Evolutionary conservation across 2,329 filamentous ascomycete species (phyloP).

Genomic region (Hypoxylon sp.): DNA sequence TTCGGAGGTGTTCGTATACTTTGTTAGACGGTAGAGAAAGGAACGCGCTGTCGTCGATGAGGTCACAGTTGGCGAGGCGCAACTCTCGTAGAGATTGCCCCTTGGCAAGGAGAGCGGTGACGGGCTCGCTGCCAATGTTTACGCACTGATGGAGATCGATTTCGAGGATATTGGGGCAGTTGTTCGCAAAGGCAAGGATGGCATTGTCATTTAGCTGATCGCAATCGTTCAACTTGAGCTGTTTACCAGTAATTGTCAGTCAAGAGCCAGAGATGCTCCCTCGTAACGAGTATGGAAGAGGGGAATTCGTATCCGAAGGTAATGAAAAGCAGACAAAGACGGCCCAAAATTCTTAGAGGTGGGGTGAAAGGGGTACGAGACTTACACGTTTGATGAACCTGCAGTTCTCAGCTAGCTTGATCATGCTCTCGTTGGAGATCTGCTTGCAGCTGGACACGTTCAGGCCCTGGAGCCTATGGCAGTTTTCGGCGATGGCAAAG

Average conservation of each 20-base stretch:
- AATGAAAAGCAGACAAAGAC: background rate
- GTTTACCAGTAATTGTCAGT: slow-evolving; percentile 9
- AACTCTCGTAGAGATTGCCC: slow-evolving; percentile 89
- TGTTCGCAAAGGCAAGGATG: slow-evolving; percentile 82
- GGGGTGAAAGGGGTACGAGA: slow-evolving; percentile 33
- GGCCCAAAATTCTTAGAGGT: background rate
- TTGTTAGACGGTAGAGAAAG: slow-evolving; percentile 73
- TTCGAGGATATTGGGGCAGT: slow-evolving; percentile 93
- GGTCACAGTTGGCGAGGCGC: slow-evolving; percentile 82
- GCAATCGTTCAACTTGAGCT: slow-evolving; percentile 96
- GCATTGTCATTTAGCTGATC: slow-evolving; percentile 82
- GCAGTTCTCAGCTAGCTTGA: slow-evolving; percentile 81
- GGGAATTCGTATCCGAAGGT: slow-evolving; percentile 11
- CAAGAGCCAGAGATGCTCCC: background rate
- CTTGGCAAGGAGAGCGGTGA: slow-evolving; percentile 80
- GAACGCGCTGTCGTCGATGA: slow-evolving; percentile 90
- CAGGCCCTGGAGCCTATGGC: slow-evolving; percentile 84
- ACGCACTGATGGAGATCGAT: slow-evolving; percentile 92
- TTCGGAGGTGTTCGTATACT: slow-evolving; percentile 86
- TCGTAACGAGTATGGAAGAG: slow-evolving; percentile 11
- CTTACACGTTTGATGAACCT: slow-evolving; percentile 84
- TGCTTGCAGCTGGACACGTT: slow-evolving; percentile 89
- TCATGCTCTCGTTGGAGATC: slow-evolving; percentile 86
- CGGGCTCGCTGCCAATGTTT: slow-evolving; percentile 80
- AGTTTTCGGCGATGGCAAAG: slow-evolving; percentile 78